Evolutionary conservation across 2,329 filamentous ascomycete genomes (phyloP).

Genomic region (Aureobasidium sp.): DNA sequence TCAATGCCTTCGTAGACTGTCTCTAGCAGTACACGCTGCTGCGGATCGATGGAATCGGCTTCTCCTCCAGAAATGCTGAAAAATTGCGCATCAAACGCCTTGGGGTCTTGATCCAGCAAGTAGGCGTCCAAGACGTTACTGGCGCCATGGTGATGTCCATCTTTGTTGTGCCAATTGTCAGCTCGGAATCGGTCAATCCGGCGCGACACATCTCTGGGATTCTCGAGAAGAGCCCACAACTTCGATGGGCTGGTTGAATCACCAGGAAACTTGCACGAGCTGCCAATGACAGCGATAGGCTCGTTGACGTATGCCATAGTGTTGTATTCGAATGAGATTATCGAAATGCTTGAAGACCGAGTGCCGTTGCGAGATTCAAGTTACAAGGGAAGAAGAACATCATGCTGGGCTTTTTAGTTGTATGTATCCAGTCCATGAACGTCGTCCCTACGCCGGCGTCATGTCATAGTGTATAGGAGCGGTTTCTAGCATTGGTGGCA

Average conservation of each 20-base stretch:
- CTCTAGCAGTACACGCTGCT: conserved; percentile 35
- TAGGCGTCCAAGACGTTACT: conserved; percentile 17
- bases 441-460: too few species aligned
- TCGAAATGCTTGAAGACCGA: too few species aligned
- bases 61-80: conserved; percentile 24
- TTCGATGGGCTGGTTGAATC: conserved; percentile 24
- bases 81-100: conserved; percentile 24
- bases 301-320: conserved; percentile 16
- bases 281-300: conserved; percentile 41
- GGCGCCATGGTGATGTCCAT: conserved; percentile 14
- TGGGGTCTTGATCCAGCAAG: conserved; percentile 23
- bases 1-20: conserved; percentile 36
- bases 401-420: too few species aligned
- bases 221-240: conserved; percentile 16
- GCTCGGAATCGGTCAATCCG: conserved; percentile 23
- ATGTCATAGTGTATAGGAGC: too few species aligned
- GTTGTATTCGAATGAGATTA: too few species aligned
- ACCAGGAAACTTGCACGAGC: conserved; percentile 40
- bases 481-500: too few species aligned
- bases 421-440: too few species aligned
- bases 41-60: conserved; percentile 35
- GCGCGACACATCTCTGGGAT: conserved; percentile 20
- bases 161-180: conserved; percentile 22
- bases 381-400: too few species aligned
- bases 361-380: too few species aligned